Evolutionary conservation across 257 asterid species (phyloP).

Genomic region (Galeopsis tetrahit): DNA sequence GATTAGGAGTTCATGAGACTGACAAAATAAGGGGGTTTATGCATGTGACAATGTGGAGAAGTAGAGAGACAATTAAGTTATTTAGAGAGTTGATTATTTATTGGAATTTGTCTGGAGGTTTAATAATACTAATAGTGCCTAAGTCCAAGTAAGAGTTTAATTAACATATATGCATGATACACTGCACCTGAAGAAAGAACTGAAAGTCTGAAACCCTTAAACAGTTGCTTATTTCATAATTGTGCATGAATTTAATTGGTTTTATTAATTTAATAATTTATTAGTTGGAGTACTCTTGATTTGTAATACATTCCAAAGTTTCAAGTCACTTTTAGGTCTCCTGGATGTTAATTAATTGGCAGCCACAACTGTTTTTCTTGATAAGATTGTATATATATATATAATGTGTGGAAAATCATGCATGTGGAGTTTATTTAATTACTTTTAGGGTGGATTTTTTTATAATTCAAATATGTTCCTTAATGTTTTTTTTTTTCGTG

Average conservation of each 20-base stretch:
- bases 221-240: constrained; percentile 32
- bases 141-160: constrained; percentile 23
- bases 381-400: not conserved
- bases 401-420: not conserved
- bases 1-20: constrained; percentile 53
- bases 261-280: constrained; percentile 8
- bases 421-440: not conserved
- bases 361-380: constrained; percentile 22
- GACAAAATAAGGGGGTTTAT: constrained; percentile 48
- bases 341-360: constrained; percentile 14
- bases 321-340: constrained; percentile 35
- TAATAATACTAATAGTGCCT: constrained; percentile 9
- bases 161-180: constrained; percentile 35
- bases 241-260: constrained; percentile 45
- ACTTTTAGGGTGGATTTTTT: not conserved
- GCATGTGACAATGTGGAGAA: constrained; percentile 81
- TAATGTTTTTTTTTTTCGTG: too few species aligned
- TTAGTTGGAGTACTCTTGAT: constrained; percentile 10
- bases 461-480: too few species aligned
- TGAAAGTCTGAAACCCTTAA: constrained; percentile 31
- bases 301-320: constrained; percentile 27
- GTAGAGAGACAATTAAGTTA: constrained; percentile 43
- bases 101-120: constrained; percentile 24
- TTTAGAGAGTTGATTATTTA: constrained; percentile 25
- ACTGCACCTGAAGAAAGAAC: constrained; percentile 44